Evolutionary conservation across 177 flowering plant species (phyloP), one percentile per base, ranked within the genome.

Genomic region (Vitis hybrid): DNA sequence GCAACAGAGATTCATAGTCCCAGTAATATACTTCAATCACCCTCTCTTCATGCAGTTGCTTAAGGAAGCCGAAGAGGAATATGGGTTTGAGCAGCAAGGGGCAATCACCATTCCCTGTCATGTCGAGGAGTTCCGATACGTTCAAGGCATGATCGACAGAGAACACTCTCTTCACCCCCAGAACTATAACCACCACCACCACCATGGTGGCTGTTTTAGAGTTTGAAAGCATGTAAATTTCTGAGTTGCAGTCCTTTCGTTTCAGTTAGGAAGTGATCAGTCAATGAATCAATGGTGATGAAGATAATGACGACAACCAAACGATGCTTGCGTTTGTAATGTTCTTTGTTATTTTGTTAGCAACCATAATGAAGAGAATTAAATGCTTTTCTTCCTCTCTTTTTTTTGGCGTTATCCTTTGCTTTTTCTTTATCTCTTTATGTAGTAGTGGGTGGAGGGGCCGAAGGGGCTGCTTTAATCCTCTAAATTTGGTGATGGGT

Each of bases 31-130:
- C 57, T 77, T 87, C 67, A 87, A 89, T 22, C 92, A 89, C 73
- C 91, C 91, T 1, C 75, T 86, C 55, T 89, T 89, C 81, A 71
- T 76, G 76, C 76, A 75, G 59, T 70, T 89, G 66, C 61, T 89
- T 68, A 83, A 83, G 58, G 88, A 79, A 60, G 88, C 92, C 0
- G 89, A 89, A 61, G 84, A 87, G 9, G 92, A 84, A 65, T 89
- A 86, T 49, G 92, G 92, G 12, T 89, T 86, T 68, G 82, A 86
- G 31, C 92, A 89, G 56, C 81, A 79, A 69, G 91, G 92, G 1
- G 71, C 85, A 3, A 83, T 89, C 64, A 80, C 83, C 19, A 87
- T 87, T 31, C 92, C 92, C 68, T 89, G 88, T 62, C 81, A 76
- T 24, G 88, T 87, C 9, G 82, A 82, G 58, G 82, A 83, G 47